Conservation (phyloP, 1,284 basidiomycete genomes). For the Sanghuangporus weigelae region DNA sequence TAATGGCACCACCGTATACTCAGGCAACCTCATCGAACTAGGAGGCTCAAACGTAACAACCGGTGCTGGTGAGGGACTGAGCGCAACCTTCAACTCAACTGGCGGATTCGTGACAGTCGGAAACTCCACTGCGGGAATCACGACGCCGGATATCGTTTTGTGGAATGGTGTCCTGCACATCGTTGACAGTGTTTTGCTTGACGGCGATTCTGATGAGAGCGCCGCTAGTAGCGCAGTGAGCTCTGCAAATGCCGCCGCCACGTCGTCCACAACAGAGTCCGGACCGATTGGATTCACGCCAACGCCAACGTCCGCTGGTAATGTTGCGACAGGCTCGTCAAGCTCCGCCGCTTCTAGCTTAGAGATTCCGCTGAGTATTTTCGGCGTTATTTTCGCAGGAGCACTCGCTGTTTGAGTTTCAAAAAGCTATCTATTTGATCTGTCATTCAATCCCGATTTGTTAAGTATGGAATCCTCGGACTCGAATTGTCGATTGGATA, state of each 20-base stretch:
- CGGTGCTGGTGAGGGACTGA: slow-evolving; percentile 54
- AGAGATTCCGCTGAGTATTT: not conserved
- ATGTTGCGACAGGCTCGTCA: not conserved
- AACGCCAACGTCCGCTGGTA: not conserved
- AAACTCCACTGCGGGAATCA: slow-evolving; percentile 51
- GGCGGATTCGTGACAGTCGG: slow-evolving; percentile 57
- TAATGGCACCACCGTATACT: slow-evolving; percentile 68
- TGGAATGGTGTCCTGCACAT: slow-evolving; percentile 72
- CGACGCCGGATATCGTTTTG: slow-evolving; percentile 59
- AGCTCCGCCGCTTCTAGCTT: not conserved
- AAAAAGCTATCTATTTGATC: not conserved
- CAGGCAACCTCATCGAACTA: slow-evolving; percentile 38
- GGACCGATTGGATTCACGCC: slow-evolving; percentile 15
- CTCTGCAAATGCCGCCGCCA: slow-evolving; percentile 9
- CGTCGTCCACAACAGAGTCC: slow-evolving; percentile 9
- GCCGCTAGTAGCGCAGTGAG: slow-evolving; percentile 48
- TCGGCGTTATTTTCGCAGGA: not conserved
- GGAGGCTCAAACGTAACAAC: slow-evolving; percentile 38
- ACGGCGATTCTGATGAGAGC: slow-evolving; percentile 41
- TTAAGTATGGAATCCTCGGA: not conserved
- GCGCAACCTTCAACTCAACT: slow-evolving; percentile 50
- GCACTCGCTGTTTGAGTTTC: slow-evolving; percentile 1
- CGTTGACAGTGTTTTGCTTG: slow-evolving; percentile 58
- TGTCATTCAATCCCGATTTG: not conserved
- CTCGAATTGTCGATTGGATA: not conserved